phyloP scores from a whole-genome alignment of 192 early-diverging fungal species.

The Nowakowskiella sp. region DNA sequence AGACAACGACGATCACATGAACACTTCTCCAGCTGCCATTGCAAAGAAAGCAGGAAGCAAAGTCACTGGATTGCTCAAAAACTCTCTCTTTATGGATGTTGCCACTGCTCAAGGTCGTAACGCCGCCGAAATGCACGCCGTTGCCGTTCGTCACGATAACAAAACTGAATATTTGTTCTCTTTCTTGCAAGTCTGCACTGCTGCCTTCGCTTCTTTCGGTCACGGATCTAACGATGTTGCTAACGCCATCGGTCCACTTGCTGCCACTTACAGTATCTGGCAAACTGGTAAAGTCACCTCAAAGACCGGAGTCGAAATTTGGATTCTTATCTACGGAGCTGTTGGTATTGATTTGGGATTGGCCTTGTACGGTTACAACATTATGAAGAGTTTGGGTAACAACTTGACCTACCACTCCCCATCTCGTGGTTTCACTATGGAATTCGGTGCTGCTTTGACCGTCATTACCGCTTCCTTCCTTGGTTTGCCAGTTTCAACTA shows the following conservation, averaged over 20 bases:
- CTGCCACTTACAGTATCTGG: conserved; percentile 70
- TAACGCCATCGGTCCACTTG: conserved; percentile 74
- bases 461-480: conserved; percentile 75
- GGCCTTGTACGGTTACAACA: conserved; percentile 62
- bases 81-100: conserved; percentile 26
- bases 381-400: conserved; percentile 75
- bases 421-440: conserved; percentile 69
- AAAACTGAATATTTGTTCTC: conserved; percentile 76
- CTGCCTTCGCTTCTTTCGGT: conserved; percentile 73
- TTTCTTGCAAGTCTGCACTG: conserved; percentile 72
- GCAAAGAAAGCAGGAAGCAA: conserved; percentile 13
- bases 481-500: conserved; percentile 72
- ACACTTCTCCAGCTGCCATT: background rate
- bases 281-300: conserved; percentile 37
- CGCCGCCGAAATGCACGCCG: conserved; percentile 47
- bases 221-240: conserved; percentile 83
- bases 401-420: conserved; percentile 77
- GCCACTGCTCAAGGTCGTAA: conserved; percentile 17
- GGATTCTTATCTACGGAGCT: conserved; percentile 69
- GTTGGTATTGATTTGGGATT: conserved; percentile 69
- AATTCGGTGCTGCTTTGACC: conserved; percentile 67
- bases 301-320: conserved; percentile 58
- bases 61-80: conserved; percentile 13
- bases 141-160: conserved; percentile 59
- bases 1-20: background rate